phyloP scores from a whole-genome alignment of 257 asterid species.

The Gentiana straminea region DNA sequence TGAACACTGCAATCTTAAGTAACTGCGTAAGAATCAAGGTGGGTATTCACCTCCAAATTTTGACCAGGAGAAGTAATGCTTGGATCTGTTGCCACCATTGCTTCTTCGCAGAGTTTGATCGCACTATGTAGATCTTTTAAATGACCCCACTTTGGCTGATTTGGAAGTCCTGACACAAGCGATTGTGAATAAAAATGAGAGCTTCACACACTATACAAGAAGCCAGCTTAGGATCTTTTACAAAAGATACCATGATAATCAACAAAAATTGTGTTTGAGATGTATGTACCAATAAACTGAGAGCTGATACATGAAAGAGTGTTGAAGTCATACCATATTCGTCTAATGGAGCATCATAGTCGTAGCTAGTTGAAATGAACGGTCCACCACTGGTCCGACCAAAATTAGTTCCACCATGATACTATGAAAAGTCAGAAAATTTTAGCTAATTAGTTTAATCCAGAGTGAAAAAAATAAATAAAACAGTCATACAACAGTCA shows the following conservation, averaged over 20 bases:
- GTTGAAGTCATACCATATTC: conserved; percentile 55
- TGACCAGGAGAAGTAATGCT: conserved; percentile 51
- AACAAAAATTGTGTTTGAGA: background rate
- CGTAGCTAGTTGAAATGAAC: conserved; percentile 74
- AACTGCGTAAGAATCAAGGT: too few species aligned
- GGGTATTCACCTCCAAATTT: conserved; percentile 46
- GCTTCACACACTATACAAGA: too few species aligned
- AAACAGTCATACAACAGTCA: too few species aligned
- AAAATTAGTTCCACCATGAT: conserved; percentile 93
- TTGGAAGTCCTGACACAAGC: conserved; percentile 35
- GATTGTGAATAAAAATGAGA: background rate
- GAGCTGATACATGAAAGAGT: background rate
- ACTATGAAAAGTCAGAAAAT: conserved; percentile 27
- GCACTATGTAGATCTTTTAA: conserved; percentile 73
- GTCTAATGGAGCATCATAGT: conserved; percentile 93
- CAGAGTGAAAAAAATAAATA: too few species aligned
- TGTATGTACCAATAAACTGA: background rate
- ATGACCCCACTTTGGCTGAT: conserved; percentile 89
- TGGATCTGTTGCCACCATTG: conserved; percentile 70
- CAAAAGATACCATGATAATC: conserved; percentile 1
- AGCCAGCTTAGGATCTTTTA: background rate
- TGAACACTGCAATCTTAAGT: too few species aligned
- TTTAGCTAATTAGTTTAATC: background rate
- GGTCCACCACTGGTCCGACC: conserved; percentile 86
- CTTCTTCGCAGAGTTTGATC: conserved; percentile 75